Base-by-base conservation (phyloP, 2,329 filamentous ascomycete species). In the Bipolaris victoriae region DNA sequence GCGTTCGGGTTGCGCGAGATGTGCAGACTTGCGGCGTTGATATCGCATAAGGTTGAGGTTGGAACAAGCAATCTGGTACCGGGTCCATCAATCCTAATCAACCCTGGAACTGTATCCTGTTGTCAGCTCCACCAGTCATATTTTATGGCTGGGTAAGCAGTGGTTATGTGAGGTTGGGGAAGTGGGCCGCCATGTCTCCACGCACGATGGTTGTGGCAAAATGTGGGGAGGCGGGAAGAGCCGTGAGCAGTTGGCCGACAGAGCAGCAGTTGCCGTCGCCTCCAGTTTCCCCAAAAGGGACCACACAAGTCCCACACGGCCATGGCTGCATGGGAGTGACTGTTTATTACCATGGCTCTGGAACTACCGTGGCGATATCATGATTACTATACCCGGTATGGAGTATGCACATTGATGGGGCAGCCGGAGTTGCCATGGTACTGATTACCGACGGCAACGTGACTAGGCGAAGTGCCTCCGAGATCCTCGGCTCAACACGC, bases 401-500 rank as follows among this genome's bases (percentile, higher is more conserved):
- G 29, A 31, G 29, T 31, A 31, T 31, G 29, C 29, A 13, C 10
- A 31, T 31, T 31, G 7, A 41, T 9, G 48, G 37, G 16, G 16
- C 48, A n/a, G 10, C 22, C 36, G 22, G 35, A 39, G 35, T 49
- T 35, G 46, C 35, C 15, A 39, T 37, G 50, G 44, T 37, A 54
- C 45, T 54, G 50, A 54, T 54, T 57, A 51, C 55, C 55, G 55
- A 57, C 48, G 44, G 29, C 43, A 52, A 49, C 55, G 55, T 57
- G 55, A 57, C 37, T 44, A 54, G 48, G 53, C 53, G 41, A 46
- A 40, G 39, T 45, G 55, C 39, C 50, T 54, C 55, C 55, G 55
- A 57, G 55, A 57, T 54, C 55, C 55, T 58, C 51, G 58, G 54
- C 55, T 49, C 58, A 57, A 46, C 31, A 33, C 33, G 40, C 33